Base-by-base conservation (phyloP, 1,284 basidiomycete genomes). In the Inonotus hispidus region DNA sequence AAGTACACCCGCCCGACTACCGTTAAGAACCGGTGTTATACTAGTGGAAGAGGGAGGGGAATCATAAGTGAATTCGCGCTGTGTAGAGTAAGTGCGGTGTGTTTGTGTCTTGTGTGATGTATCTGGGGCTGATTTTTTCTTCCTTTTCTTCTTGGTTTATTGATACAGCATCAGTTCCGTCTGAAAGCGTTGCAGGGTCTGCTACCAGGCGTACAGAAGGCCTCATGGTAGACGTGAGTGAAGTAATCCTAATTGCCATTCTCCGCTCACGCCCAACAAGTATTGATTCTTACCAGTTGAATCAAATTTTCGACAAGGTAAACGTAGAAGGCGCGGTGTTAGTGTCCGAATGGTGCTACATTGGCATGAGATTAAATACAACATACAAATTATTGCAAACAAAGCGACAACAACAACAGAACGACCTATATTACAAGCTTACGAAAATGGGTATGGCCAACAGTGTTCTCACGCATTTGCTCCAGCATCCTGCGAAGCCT, bases 1-100 rank as follows among this genome's bases (percentile, higher is more conserved):
- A 83, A 84, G 54, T 91, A 92, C 73, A 88, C 92, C 8, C 84
- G 91, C 39, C 90, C 92, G 21, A 86, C 85, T 7, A 88, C 85
- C 2, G 92, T 98, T 25, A 93, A 92, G 74, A 94, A 95, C 72
- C 79, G 94, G 19, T 98, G 95, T 69, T 76, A 79, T 37, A 91
- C 88, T 74, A 88, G 92, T 5, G 95, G 95, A 0, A 80, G 87
- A 63, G 94, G 93, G 1, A 78, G 93, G 63, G 95, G 93, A 59
- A 79, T 98, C 55, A 89, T 98, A 66, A 84, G 85, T 68, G 90
- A 95, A 73, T 96, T 96, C 75, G 93, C 85, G 0, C 73, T 98
- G 46, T 94, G 87, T 69, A 82, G 95, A 70, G 95, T 95, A 73
- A 66, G 88, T 77, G 25, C 23, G 23, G 61, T 32, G 56, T 27